phyloP scores from a whole-genome alignment of 176 grass and related monocot genomes.

The Rhynchospora pubera region DNA sequence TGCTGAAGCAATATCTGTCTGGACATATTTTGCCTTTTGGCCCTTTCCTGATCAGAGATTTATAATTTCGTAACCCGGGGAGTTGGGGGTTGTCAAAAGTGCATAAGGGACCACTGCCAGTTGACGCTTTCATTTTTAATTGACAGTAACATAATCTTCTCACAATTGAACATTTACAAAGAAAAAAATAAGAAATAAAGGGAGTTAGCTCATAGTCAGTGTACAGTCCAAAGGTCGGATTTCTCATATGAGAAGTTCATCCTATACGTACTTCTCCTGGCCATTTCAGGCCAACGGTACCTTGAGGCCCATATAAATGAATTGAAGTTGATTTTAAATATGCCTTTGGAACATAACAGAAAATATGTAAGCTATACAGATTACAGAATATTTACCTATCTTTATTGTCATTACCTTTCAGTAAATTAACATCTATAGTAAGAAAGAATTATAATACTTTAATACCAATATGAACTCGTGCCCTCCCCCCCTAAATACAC shows the following conservation, averaged over 20 bases:
- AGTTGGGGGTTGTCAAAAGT: too few species aligned
- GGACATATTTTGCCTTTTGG: too few species aligned
- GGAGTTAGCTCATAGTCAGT: too few species aligned
- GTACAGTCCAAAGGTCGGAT: background rate
- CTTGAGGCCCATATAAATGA: too few species aligned
- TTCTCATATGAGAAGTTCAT: background rate
- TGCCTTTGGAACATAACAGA: background rate
- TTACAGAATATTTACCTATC: constrained; percentile 11
- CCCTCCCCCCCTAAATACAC: constrained; percentile 18
- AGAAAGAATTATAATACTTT: constrained; percentile 19
- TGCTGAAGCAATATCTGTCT: too few species aligned
- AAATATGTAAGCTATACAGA: background rate
- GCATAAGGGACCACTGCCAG: too few species aligned
- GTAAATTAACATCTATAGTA: constrained; percentile 25
- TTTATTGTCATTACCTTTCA: constrained; percentile 15
- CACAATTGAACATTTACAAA: too few species aligned
- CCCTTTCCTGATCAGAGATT: too few species aligned
- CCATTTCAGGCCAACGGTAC: background rate
- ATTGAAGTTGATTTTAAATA: background rate
- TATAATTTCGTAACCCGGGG: too few species aligned
- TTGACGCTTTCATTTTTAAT: too few species aligned
- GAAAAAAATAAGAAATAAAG: too few species aligned
- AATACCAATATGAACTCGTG: constrained; percentile 9
- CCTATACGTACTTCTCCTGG: background rate
- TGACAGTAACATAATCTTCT: too few species aligned